Conservation (phyloP, 768 basidiomycete species). For the Leccinellum luteum region DNA sequence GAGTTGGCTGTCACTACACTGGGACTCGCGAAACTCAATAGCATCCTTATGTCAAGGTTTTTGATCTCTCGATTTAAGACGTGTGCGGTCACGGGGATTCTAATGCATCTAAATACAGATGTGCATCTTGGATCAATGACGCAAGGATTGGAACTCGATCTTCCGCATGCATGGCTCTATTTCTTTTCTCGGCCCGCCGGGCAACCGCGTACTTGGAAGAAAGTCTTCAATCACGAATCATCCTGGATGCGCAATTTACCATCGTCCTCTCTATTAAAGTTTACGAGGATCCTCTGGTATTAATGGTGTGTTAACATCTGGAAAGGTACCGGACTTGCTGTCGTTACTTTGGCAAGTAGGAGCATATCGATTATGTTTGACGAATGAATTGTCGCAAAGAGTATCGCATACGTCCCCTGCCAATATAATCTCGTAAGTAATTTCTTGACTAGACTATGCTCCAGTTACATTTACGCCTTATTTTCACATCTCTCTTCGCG, state of each 20-base stretch:
- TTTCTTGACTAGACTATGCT: not conserved
- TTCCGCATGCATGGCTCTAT: not conserved
- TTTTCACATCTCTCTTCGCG: not conserved
- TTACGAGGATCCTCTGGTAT: not conserved
- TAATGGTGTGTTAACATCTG: not conserved
- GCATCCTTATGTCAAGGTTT: not conserved
- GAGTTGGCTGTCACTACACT: not conserved
- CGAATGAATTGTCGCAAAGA: not conserved
- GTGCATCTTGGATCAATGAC: not conserved
- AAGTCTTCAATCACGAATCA: not conserved
- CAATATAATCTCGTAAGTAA: not conserved
- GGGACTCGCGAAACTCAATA: not conserved
- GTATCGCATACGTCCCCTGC: not conserved
- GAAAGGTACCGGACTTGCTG: not conserved
- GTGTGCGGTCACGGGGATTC: not conserved
- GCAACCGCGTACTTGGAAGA: not conserved
- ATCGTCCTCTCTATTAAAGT: not conserved
- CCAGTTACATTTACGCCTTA: not conserved
- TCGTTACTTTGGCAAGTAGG: not conserved
- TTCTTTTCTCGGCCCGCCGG: not conserved
- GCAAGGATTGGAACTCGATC: not conserved
- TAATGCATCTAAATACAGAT: not conserved
- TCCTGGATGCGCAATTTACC: not conserved
- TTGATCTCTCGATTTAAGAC: not conserved
- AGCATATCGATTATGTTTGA: not conserved